A percentile compares a stretch with the other conserved stretches of the same genome.
Conservation (phyloP, 306 rosid species). For the Alnus glutinosa region DNA sequence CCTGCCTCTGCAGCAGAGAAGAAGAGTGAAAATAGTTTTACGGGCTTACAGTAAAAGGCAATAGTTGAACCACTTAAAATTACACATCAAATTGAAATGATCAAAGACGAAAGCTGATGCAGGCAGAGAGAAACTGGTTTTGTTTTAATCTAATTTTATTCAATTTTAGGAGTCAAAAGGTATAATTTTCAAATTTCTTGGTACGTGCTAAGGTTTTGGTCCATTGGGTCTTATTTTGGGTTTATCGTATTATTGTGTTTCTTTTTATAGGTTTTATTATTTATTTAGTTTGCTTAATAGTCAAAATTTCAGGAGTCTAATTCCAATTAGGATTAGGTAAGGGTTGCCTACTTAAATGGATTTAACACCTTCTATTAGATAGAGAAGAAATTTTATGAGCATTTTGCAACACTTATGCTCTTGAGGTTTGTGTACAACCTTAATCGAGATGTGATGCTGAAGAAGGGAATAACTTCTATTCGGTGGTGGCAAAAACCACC, state of each 20-base stretch:
- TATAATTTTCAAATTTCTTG: no score
- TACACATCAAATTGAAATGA: conserved; percentile 2
- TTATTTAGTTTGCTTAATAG: no score
- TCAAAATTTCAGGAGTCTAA: no score
- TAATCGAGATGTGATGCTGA: neutral
- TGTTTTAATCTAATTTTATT: neutral
- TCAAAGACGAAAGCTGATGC: neutral
- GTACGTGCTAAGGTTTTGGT: no score
- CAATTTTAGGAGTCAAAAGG: neutral
- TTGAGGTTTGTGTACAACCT: neutral
- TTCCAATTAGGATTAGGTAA: no score
- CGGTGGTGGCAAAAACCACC: no score
- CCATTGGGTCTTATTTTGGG: no score
- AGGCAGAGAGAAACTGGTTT: neutral
- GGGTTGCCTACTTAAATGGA: no score
- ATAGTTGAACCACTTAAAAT: neutral
- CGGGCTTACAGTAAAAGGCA: neutral
- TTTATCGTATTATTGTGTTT: no score
- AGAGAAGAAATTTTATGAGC: no score
- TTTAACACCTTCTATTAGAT: no score
- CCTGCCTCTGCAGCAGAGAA: conserved; percentile 65
- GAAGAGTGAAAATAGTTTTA: conserved; percentile 7
- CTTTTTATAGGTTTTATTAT: neutral
- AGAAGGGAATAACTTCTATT: no score
- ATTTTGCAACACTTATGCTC: neutral